These are phyloP conservation scores for Baorangia bicolor DNA, from an alignment of 768 basidiomycete species.

Conservation along the genomic window DNA sequence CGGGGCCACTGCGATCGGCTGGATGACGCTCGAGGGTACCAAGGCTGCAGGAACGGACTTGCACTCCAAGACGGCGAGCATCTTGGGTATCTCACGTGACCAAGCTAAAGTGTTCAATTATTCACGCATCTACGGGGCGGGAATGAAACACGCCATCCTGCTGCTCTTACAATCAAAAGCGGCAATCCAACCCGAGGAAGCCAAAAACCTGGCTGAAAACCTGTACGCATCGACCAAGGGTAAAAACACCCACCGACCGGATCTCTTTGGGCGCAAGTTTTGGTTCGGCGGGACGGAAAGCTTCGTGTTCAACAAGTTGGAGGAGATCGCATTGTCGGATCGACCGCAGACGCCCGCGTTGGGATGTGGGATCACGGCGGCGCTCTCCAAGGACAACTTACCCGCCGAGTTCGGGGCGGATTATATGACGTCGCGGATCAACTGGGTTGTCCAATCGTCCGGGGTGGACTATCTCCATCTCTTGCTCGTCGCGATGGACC, in stretches of 20 bases:
- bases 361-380: constrained; percentile 90
- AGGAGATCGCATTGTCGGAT: constrained; percentile 88
- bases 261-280: constrained; percentile 79
- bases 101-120: constrained; percentile 99
- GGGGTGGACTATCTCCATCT: constrained; percentile 98
- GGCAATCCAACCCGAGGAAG: constrained; percentile 72
- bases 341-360: constrained; percentile 89
- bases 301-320: constrained; percentile 96
- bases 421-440: constrained; percentile 95
- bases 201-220: constrained; percentile 76
- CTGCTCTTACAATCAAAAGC: constrained; percentile 85
- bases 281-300: constrained; percentile 98
- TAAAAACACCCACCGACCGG: constrained; percentile 71
- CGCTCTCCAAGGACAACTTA: constrained; percentile 87
- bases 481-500: constrained; percentile 91
- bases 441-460: constrained; percentile 99
- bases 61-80: constrained; percentile 93
- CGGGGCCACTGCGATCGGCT: constrained; percentile 94
- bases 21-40: constrained; percentile 99
- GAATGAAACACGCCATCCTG: constrained; percentile 89
- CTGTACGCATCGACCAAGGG: constrained; percentile 95
- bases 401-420: constrained; percentile 78
- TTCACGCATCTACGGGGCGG: constrained; percentile 97
- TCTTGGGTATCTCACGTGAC: constrained; percentile 90
- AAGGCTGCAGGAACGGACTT: constrained; percentile 93